A percentile compares a stretch with the other conserved stretches of the same genome.
Conservation (phyloP, 805 yeast species). For the Metschnikowia shivogae region DNA sequence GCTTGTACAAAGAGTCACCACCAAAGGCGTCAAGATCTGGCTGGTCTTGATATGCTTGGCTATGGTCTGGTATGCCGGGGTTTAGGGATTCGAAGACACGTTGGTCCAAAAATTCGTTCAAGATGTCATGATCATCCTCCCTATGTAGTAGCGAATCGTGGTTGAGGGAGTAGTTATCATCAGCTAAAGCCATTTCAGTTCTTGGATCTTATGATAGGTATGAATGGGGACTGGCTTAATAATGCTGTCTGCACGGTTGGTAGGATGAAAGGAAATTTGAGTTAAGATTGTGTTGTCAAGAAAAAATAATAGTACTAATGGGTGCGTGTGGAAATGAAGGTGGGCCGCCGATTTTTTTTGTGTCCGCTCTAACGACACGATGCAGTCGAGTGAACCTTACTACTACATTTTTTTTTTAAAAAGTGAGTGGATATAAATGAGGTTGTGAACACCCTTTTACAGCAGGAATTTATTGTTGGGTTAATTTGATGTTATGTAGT, state of each 20-base stretch:
- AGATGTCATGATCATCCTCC: constrained; percentile 42
- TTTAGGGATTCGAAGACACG: constrained; percentile 41
- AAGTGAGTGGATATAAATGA: no score
- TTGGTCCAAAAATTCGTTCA: constrained; percentile 56
- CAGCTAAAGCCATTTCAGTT: constrained; percentile 19
- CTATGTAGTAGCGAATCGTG: constrained; percentile 20
- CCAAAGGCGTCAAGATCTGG: constrained; percentile 6
- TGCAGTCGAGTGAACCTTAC: no score
- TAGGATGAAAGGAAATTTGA: no score
- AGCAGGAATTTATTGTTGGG: no score
- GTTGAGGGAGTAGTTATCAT: constrained; percentile 23
- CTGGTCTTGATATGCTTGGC: not conserved
- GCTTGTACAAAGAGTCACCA: constrained; percentile 6
- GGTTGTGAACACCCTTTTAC: no score
- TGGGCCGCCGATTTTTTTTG: no score
- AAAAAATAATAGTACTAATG: not conserved
- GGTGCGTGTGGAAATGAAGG: not conserved
- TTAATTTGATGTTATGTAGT: no score
- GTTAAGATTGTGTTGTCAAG: not conserved
- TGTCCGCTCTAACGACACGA: no score
- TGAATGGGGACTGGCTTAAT: no score
- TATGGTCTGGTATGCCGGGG: constrained; percentile 18
- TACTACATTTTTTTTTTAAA: no score
- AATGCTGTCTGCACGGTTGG: no score
- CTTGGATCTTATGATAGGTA: no score